A percentile compares a stretch with the other conserved stretches of the same genome.
These are phyloP conservation scores for Macrolepiota albuminosa DNA, from an alignment of 768 basidiomycete species.

Conservation along the genomic window DNA sequence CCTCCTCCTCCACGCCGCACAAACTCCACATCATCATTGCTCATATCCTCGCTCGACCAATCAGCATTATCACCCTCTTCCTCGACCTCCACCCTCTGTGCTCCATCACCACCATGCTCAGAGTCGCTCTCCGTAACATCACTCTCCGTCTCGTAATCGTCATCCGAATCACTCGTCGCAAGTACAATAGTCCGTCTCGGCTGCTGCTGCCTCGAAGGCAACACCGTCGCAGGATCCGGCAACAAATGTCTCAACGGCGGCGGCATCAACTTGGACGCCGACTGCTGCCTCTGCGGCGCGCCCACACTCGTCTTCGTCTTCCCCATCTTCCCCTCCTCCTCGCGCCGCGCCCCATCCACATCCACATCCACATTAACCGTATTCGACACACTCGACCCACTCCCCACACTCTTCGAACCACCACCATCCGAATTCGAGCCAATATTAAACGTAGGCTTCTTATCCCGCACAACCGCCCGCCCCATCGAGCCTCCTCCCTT, in stretches of 20 bases:
- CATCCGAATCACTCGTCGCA: constrained; percentile 44
- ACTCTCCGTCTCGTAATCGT: constrained; percentile 35
- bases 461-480: constrained; percentile 8
- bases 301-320: background rate
- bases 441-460: constrained; percentile 45
- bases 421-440: constrained; percentile 56
- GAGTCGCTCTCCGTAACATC: constrained; percentile 18
- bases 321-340: background rate
- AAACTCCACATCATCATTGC: constrained; percentile 29
- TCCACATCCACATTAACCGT: too few relatives aligned
- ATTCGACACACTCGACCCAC: constrained; percentile 21
- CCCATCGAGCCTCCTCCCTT: background rate
- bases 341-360: background rate
- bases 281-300: background rate
- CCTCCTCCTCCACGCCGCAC: constrained; percentile 4
- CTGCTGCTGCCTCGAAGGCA: constrained; percentile 18
- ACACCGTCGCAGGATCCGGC: constrained; percentile 13
- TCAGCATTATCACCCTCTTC: constrained; percentile 45
- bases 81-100: background rate
- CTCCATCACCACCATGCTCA: constrained; percentile 17
- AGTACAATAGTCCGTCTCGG: constrained; percentile 44
- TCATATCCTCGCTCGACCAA: constrained; percentile 60
- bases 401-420: constrained; percentile 33
- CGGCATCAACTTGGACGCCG: constrained; percentile 16
- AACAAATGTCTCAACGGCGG: constrained; percentile 17